Conservation (phyloP, 805 yeast species). For the Kuraishia piskuri region DNA sequence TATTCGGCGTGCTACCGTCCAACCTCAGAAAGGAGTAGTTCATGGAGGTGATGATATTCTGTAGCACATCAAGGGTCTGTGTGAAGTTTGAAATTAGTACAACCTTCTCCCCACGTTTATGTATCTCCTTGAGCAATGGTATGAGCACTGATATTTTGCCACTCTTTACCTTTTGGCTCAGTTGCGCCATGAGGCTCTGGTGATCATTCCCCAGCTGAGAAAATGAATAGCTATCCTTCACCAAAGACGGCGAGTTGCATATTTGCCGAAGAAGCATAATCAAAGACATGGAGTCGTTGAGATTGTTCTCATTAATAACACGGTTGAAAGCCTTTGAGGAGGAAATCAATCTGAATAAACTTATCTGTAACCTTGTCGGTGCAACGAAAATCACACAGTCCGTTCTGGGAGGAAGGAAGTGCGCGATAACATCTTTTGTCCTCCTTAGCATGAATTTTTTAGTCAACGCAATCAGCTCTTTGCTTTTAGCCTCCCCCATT, state of each 20-base stretch:
- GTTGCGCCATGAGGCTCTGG: constrained; percentile 15
- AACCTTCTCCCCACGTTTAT: constrained; percentile 50
- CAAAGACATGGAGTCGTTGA: constrained; percentile 47
- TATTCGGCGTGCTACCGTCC: constrained; percentile 79
- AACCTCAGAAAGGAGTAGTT: constrained; percentile 50
- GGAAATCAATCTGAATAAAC: constrained; percentile 43
- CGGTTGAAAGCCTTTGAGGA: constrained; percentile 25
- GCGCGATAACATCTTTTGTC: constrained; percentile 39
- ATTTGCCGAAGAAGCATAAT: constrained; percentile 72
- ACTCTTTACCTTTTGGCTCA: constrained; percentile 22
- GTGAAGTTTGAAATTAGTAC: constrained; percentile 87
- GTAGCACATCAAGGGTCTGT: constrained; percentile 73
- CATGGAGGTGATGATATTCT: constrained; percentile 39
- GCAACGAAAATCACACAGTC: constrained; percentile 73
- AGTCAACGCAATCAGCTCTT: constrained; percentile 58
- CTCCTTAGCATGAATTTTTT: constrained; percentile 64
- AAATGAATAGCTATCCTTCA: constrained; percentile 41
- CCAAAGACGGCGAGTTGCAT: constrained; percentile 72
- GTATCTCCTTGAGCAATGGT: constrained; percentile 44
- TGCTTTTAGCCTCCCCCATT: constrained; percentile 53
- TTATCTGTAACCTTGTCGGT: constrained; percentile 57
- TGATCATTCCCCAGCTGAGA: constrained; percentile 10
- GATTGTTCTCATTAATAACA: constrained; percentile 19
- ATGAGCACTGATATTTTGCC: constrained; percentile 65
- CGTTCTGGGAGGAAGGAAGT: constrained; percentile 63